Percentiles rank a stretch among this genome's conserved stretches.
Conservation (phyloP, 139 green algal species). For the Micractinium sp. region DNA sequence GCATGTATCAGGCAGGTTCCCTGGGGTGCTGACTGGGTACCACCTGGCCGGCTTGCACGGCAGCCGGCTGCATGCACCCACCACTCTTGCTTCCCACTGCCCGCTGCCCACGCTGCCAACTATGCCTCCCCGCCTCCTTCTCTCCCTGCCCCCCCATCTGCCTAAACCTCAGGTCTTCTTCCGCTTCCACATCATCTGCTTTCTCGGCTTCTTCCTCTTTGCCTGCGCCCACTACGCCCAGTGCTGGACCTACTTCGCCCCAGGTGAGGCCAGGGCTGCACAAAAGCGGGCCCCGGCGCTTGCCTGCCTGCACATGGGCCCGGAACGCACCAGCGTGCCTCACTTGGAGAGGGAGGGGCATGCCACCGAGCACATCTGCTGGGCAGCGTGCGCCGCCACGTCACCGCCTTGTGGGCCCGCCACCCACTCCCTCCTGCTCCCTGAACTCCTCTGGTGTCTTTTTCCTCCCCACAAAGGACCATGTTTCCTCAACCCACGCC, state of each 20-base stretch:
- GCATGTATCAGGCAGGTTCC: slow-evolving; percentile 5
- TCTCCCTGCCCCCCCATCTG: not conserved
- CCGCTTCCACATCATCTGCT: slow-evolving; percentile 44
- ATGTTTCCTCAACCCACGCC: not conserved
- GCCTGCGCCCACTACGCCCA: slow-evolving; percentile 41
- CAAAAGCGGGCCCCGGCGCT: too few species aligned
- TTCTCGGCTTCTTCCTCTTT: slow-evolving; percentile 49
- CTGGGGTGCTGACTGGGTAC: not conserved
- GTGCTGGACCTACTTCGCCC: slow-evolving; percentile 34
- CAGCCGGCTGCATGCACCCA: not conserved
- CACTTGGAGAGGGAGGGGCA: too few species aligned
- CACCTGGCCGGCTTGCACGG: not conserved
- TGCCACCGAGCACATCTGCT: too few species aligned
- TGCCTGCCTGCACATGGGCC: too few species aligned
- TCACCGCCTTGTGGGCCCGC: too few species aligned
- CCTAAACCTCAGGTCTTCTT: slow-evolving; percentile 35
- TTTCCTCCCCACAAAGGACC: too few species aligned
- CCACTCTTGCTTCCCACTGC: too few species aligned
- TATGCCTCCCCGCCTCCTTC: not conserved
- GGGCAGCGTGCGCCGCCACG: too few species aligned
- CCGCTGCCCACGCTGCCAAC: too few species aligned
- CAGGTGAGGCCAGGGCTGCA: slow-evolving; percentile 11
- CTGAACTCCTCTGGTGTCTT: too few species aligned
- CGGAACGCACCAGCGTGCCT: too few species aligned
- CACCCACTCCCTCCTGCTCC: too few species aligned